Evolutionary conservation across 2,329 filamentous ascomycete genomes (phyloP).

Genomic region (Fusarium virguliforme): DNA sequence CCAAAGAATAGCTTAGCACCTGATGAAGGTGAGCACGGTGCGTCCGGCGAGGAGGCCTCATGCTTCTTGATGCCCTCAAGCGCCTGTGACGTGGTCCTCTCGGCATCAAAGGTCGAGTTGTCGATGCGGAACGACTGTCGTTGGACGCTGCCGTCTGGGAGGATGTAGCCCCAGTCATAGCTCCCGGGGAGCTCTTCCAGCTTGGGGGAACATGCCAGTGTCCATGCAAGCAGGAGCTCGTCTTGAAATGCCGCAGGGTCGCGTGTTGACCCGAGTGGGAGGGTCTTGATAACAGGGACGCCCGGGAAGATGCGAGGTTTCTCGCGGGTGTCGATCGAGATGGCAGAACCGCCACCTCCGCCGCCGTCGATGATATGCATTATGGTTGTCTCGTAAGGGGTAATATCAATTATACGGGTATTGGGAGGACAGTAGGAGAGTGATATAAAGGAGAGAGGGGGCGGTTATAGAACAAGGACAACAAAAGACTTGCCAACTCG

Average conservation of each 20-base stretch:
- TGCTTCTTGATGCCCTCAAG: slow-evolving; percentile 29
- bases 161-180: slow-evolving; percentile 36
- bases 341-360: slow-evolving; percentile 39
- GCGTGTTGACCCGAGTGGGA: slow-evolving; percentile 24
- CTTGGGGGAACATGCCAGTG: slow-evolving; percentile 26
- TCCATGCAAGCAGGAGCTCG: slow-evolving; percentile 35
- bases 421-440: slow-evolving; percentile 13
- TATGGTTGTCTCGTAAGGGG: slow-evolving; percentile 17
- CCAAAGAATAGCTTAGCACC: slow-evolving; percentile 32
- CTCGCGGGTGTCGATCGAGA: slow-evolving; percentile 23
- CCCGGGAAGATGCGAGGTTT: slow-evolving; percentile 18
- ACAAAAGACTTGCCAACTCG: background rate
- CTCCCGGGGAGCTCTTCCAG: slow-evolving; percentile 14
- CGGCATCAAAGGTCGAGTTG: slow-evolving; percentile 22
- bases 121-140: slow-evolving; percentile 31
- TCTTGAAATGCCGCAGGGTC: slow-evolving; percentile 29
- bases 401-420: slow-evolving; percentile 11
- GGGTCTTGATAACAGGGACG: slow-evolving; percentile 27
- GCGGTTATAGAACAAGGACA: background rate
- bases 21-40: slow-evolving; percentile 15
- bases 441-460: background rate
- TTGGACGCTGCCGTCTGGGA: slow-evolving; percentile 34
- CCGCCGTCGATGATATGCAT: slow-evolving; percentile 48
- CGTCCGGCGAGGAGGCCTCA: slow-evolving; percentile 5
- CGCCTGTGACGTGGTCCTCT: slow-evolving; percentile 35